Evolutionary conservation across 139 green algal species (phyloP), one percentile per base, ranked within the genome.

Genomic region (Micromonas commoda): DNA sequence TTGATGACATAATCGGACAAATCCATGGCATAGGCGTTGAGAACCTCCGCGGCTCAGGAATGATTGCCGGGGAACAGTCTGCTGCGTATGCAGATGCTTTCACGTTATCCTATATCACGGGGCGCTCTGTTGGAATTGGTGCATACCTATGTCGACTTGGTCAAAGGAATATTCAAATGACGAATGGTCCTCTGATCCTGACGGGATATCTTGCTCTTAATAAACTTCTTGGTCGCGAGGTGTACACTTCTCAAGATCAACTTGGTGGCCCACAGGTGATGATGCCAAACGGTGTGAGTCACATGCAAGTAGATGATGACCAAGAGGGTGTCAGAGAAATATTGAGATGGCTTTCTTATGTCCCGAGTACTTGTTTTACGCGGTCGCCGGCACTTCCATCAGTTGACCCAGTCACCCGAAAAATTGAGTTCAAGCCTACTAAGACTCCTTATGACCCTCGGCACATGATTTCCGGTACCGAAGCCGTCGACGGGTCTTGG

Each of bases 1-100:
- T 95, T 24, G 90, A 80, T 5, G 94, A 97, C 77, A 90, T 98
- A 28, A 89, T 99, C n/a, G 96, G 96, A 3, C 28, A 78, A 3
- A 92, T 98, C 80, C 92, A 99, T 79, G 96, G 96, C 13, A 85
- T 99, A 24, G 96, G 96, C 24, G 93, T 98, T 70, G 96, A 99
- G 86, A 97, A 92, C 85, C 87, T 99, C 45, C 91, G 82, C n/a
- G 96, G 94, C 73, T 93, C 85, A n/a, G 96, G 91, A 34, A 90
- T 92, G 67, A 98, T 98, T 79, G 96, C 94, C 33, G 85, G 82
- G 13, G 78, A 87, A 37, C 96, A 90, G 83, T 74, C 73, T 0
- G 64, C 82, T 4, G 92, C 92, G 2, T 96, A 91, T 79, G 33
- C 82, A 19, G 89, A 98, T 79, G 92, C 93, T 64, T 97, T 97